phyloP scores from a whole-genome alignment of 2,329 filamentous ascomycete species.

The Pyricularia sp. region DNA sequence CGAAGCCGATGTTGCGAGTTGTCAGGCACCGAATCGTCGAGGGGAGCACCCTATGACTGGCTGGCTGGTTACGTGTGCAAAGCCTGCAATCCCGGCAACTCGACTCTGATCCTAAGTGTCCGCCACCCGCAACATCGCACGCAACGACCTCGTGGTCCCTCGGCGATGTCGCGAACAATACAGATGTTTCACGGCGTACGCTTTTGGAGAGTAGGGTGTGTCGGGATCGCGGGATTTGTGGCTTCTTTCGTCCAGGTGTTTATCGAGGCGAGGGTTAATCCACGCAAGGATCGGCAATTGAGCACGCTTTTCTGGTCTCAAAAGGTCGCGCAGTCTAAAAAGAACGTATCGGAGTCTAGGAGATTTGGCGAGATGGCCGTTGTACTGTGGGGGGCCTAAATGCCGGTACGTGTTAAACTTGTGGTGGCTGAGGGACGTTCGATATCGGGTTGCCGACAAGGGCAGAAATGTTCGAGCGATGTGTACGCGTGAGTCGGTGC shows the following conservation, averaged over 20 bases:
- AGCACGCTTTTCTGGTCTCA: background rate
- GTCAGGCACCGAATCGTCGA: background rate
- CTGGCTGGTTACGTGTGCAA: background rate
- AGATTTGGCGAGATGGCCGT: background rate
- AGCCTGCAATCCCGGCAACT: conserved; percentile 3
- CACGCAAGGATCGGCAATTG: background rate
- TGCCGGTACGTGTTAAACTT: background rate
- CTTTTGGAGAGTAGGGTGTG: background rate
- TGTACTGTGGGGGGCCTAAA: background rate
- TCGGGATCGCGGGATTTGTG: background rate
- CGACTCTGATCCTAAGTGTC: conserved; percentile 16
- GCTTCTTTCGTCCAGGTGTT: background rate
- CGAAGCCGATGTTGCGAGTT: background rate
- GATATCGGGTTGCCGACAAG: background rate
- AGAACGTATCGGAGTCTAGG: background rate
- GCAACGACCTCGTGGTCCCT: conserved; percentile 22
- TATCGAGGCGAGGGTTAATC: background rate
- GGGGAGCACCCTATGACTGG: background rate
- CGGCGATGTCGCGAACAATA: conserved; percentile 11
- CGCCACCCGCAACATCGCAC: conserved; percentile 37
- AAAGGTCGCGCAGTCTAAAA: background rate
- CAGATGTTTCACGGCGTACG: background rate
- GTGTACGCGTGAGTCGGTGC: background rate
- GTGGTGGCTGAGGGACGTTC: background rate
- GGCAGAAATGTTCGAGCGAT: background rate